Evolutionary conservation across 495 filamentous ascomycete species (phyloP).

Genomic region (Lasiosphaeria hispida): DNA sequence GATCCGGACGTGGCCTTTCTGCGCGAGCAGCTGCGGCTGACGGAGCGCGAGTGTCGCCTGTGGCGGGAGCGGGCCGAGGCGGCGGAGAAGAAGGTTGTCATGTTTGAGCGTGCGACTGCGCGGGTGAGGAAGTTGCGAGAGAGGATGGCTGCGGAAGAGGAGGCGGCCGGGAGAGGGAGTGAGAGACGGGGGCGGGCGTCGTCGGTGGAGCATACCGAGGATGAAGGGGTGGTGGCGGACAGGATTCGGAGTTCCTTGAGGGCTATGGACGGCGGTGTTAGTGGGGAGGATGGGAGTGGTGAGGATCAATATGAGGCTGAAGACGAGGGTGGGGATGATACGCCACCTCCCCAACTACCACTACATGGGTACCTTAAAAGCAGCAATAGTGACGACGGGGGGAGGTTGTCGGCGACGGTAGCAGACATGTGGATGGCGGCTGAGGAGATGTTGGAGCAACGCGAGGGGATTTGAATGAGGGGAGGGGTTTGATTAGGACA

Average conservation of each 20-base stretch:
- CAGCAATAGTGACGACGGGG: conserved; percentile 3
- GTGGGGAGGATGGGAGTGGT: neutral
- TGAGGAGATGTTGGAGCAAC: conserved; percentile 16
- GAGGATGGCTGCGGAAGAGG: neutral
- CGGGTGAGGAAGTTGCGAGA: conserved; percentile 26
- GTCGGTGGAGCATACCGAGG: conserved; percentile 16
- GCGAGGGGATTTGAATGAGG: neutral
- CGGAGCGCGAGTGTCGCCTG: conserved; percentile 40
- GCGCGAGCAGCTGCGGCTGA: conserved; percentile 42
- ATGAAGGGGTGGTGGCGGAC: conserved; percentile 7
- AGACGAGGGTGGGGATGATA: neutral
- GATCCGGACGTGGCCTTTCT: conserved; percentile 40
- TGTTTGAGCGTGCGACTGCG: conserved; percentile 34
- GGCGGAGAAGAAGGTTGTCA: conserved; percentile 46
- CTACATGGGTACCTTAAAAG: neutral
- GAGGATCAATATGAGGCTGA: neutral
- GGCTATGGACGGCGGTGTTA: conserved; percentile 3
- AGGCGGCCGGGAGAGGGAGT: neutral
- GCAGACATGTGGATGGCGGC: conserved; percentile 21
- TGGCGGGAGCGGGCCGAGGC: conserved; percentile 52
- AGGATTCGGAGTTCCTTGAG: conserved; percentile 17
- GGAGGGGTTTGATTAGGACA: too few species aligned
- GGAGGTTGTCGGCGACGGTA: conserved; percentile 8
- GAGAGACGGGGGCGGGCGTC: neutral
- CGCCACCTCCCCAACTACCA: neutral